Percentiles rank a stretch among this genome's conserved stretches.
phyloP scores from a whole-genome alignment of 257 asterid genomes.

The Solanum gracilifrons region DNA sequence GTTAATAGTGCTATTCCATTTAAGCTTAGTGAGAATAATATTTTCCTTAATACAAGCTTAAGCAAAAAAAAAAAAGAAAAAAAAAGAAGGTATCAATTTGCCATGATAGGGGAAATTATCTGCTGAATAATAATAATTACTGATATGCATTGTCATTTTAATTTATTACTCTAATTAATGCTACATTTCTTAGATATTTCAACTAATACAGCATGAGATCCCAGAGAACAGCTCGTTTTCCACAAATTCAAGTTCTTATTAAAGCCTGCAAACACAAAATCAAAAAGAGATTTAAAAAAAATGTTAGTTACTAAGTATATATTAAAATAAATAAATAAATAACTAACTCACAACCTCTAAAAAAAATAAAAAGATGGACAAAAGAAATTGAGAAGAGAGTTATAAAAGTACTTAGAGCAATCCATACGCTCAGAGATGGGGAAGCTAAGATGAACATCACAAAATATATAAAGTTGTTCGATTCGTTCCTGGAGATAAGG shows the following conservation, averaged over 20 bases:
- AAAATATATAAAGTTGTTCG: neutral
- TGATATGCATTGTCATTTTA: neutral
- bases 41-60: neutral
- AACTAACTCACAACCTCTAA: neutral
- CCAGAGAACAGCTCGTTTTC: neutral
- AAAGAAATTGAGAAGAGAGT: neutral
- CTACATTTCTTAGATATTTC: neutral
- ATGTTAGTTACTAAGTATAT: neutral
- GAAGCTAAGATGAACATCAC: conserved; percentile 8
- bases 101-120: neutral
- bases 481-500: neutral
- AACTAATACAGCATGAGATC: neutral
- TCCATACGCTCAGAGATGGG: conserved; percentile 12
- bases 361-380: neutral
- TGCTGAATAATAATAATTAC: neutral
- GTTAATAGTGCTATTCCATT: no score
- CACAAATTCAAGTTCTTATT: neutral
- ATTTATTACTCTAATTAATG: neutral
- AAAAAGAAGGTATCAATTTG: no score
- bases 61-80: no score
- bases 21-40: no score
- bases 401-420: neutral
- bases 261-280: neutral
- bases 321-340: neutral
- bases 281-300: neutral